Evolutionary conservation across 2,329 filamentous ascomycete genomes (phyloP), one percentile per base, ranked within the genome.

Genomic region (Meredithiella fracta): DNA sequence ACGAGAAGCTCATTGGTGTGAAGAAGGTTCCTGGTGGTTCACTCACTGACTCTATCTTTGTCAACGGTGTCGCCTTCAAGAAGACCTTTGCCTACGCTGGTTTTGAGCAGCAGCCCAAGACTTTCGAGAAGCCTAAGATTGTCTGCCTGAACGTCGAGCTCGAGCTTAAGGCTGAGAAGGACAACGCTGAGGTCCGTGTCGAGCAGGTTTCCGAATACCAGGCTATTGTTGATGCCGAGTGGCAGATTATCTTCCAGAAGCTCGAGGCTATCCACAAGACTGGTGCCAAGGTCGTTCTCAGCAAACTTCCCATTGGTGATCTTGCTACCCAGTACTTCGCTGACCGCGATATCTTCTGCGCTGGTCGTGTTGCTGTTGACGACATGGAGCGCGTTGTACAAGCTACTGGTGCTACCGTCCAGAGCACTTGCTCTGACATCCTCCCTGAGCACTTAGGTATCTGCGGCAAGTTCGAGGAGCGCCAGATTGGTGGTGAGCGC

Each of bases 191-290:
- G 74, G 89, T 98, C 61, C 84, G 92, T 59, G 90, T 98, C 58
- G 92, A 97, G 72, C 90, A 97, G 70, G 92, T 98, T 54, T 94
- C 91, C 20, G 92, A 98, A 72, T 98, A 98, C 74, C 92, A 98
- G 73, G 92, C 92, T 60, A 96, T 98, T 63, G 92, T 98, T 67
- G 92, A 98, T 66, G 92, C 92, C 29, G 92, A 98, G 72, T 98
- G 92, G 92, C 89, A 96, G 71, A 98, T 98, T 67, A 98, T 98
- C 70, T 97, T 85, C 80, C 91, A 96, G 76, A 98, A 98, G 78
- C 86, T 98, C 68, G 92, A 98, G 73, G 87, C 91, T 51, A 73
- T 95, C 55, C 80, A 91, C 77, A 83, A 91, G 71, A 96, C 91
- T 4, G 92, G 92, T 55, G 92, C 92, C 61, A 95, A 96, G 79